phyloP scores from a whole-genome alignment of 2,329 filamentous ascomycete species.

The Aspergillus hortae region DNA sequence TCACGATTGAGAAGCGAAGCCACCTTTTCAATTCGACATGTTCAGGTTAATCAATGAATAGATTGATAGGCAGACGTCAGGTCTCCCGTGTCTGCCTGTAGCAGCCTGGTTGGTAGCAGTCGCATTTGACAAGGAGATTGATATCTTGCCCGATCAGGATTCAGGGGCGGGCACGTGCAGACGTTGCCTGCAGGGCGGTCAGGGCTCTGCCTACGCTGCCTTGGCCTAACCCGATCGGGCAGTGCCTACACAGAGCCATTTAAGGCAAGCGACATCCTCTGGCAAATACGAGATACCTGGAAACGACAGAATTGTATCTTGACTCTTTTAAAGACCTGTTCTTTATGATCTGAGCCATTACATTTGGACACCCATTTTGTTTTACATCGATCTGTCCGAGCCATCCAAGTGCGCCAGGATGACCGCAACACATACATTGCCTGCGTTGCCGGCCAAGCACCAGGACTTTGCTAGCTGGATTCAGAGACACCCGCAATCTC shows the following conservation, averaged over 20 bases:
- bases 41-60: no score
- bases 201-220: background rate
- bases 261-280: background rate
- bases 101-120: no score
- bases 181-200: conserved; percentile 1
- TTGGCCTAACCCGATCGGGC: background rate
- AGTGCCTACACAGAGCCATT: background rate
- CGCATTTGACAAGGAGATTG: no score
- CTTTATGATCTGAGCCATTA: background rate
- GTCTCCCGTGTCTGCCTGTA: no score
- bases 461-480: conserved; percentile 26
- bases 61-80: no score
- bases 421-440: conserved; percentile 16
- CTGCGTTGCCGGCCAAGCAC: conserved; percentile 27
- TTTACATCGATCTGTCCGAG: no score
- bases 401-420: background rate
- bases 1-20: no score
- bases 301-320: background rate
- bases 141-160: conserved; percentile 1
- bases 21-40: no score
- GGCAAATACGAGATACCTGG: background rate
- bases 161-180: background rate
- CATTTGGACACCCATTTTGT: background rate
- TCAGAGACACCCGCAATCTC: conserved; percentile 18
- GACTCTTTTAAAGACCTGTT: background rate